A percentile compares a stretch with the other conserved stretches of the same genome.
Conservation (phyloP, 108 stramenopile genomes). For the Bacterosira constricta region DNA sequence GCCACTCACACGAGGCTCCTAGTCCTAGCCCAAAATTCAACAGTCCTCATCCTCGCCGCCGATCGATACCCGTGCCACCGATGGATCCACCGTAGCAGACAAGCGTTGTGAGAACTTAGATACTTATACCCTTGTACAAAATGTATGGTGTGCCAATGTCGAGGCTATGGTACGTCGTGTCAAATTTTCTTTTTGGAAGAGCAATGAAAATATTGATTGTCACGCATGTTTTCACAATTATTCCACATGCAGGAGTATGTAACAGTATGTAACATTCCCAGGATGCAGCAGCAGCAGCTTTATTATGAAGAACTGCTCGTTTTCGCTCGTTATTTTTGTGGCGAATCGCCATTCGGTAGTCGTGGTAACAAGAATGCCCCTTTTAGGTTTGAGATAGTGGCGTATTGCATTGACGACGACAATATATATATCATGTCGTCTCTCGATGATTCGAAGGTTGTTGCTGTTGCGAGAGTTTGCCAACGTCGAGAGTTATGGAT, state of each 20-base stretch:
- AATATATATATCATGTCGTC: no score
- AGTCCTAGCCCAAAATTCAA: slow-evolving; percentile 30
- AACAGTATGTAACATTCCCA: slow-evolving; percentile 31
- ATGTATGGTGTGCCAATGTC: slow-evolving; percentile 76
- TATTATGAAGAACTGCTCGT: no score
- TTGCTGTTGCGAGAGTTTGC: no score
- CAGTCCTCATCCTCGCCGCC: slow-evolving; percentile 62
- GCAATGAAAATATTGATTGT: slow-evolving; percentile 13
- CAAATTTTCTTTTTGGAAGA: slow-evolving; percentile 47
- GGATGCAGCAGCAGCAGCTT: no score
- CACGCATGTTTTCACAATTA: no score
- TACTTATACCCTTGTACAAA: slow-evolving; percentile 45
- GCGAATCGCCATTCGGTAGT: no score
- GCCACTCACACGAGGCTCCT: slow-evolving; percentile 14
- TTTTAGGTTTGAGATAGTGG: no score
- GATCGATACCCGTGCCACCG: slow-evolving; percentile 88
- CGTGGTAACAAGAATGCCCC: no score
- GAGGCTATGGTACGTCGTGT: slow-evolving; percentile 65
- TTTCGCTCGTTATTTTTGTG: no score
- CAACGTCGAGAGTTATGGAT: no score
- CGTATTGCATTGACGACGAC: no score
- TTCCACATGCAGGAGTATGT: slow-evolving; percentile 3
- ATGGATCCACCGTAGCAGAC: slow-evolving; percentile 79
- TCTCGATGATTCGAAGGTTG: no score
- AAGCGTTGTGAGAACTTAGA: slow-evolving; percentile 75